phyloP scores from a whole-genome alignment of 2,329 filamentous ascomycete species.

The Paecilomyces variotii region DNA sequence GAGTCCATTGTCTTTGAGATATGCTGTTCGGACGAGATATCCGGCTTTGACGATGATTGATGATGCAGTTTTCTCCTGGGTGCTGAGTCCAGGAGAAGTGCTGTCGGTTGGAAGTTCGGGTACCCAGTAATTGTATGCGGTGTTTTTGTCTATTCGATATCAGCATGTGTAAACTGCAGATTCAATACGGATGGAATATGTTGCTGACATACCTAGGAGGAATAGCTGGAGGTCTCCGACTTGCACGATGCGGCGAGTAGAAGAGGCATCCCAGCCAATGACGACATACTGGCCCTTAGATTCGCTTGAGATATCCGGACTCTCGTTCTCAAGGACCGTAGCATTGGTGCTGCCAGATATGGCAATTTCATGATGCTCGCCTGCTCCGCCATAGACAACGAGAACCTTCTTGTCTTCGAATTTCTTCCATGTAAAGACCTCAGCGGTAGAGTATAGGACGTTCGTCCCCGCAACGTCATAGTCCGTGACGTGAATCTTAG shows the following conservation, averaged over 20 bases:
- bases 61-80: constrained; percentile 18
- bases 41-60: constrained; percentile 37
- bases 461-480: constrained; percentile 33
- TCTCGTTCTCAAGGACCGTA: constrained; percentile 26
- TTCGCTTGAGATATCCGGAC: constrained; percentile 20
- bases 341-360: constrained; percentile 19
- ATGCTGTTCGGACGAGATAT: constrained; percentile 41
- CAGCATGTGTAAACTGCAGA: constrained; percentile 1
- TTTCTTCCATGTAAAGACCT: constrained; percentile 47
- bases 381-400: constrained; percentile 31
- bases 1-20: constrained; percentile 48
- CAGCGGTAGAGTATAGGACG: constrained; percentile 37
- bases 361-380: constrained; percentile 36
- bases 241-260: constrained; percentile 34
- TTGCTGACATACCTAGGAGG: constrained; percentile 38
- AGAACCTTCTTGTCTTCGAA: constrained; percentile 48
- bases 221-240: constrained; percentile 45
- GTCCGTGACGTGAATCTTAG: constrained; percentile 37
- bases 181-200: too few species aligned
- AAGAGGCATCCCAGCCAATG: constrained; percentile 49
- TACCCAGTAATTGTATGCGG: constrained; percentile 39
- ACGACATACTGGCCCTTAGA: constrained; percentile 19
- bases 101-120: constrained; percentile 25
- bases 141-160: constrained; percentile 41
- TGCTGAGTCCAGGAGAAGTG: constrained; percentile 22